Percentiles rank a stretch among this genome's conserved stretches.
Evolutionary conservation across 345 rosid species (phyloP).

Genomic region (Litchi chinensis): DNA sequence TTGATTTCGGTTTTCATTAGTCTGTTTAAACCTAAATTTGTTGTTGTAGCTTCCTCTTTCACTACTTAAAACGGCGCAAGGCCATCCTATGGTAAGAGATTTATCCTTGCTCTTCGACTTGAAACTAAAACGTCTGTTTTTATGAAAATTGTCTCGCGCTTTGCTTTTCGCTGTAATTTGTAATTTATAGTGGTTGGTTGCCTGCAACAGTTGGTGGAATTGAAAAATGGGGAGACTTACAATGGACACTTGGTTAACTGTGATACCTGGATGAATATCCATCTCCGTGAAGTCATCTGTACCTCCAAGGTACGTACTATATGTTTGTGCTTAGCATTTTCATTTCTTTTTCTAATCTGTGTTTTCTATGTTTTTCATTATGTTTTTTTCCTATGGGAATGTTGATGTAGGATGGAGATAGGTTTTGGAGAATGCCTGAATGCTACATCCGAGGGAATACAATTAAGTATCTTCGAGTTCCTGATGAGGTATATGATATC

Average conservation of each 20-base stretch:
- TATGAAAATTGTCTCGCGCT: not conserved
- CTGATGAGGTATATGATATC: conserved; percentile 73
- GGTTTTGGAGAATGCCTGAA: conserved; percentile 99
- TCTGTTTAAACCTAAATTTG: not conserved
- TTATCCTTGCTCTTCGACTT: conserved; percentile 1
- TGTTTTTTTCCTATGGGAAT: conserved; percentile 7
- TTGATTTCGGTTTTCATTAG: not conserved
- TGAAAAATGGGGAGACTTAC: conserved; percentile 97
- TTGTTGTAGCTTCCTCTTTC: conserved; percentile 75
- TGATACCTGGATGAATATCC: conserved; percentile 99
- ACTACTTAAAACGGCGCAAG: conserved; percentile 77
- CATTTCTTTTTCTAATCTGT: not conserved
- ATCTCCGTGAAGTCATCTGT: conserved; percentile 97
- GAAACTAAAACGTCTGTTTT: not conserved
- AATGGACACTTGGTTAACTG: conserved; percentile 98
- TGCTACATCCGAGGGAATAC: conserved; percentile 99
- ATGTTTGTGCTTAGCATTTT: not conserved
- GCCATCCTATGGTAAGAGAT: conserved; percentile 74
- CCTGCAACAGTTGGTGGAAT: conserved; percentile 75
- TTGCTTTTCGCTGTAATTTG: conserved; percentile 10
- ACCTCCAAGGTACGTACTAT: conserved; percentile 85
- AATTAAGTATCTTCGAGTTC: conserved; percentile 97
- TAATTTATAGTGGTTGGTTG: conserved; percentile 31
- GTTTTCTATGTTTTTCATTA: conserved; percentile 6
- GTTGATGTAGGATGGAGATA: conserved; percentile 83